phyloP scores from a whole-genome alignment of 169 alveolate genomes.

The Plasmodium gonderi region DNA sequence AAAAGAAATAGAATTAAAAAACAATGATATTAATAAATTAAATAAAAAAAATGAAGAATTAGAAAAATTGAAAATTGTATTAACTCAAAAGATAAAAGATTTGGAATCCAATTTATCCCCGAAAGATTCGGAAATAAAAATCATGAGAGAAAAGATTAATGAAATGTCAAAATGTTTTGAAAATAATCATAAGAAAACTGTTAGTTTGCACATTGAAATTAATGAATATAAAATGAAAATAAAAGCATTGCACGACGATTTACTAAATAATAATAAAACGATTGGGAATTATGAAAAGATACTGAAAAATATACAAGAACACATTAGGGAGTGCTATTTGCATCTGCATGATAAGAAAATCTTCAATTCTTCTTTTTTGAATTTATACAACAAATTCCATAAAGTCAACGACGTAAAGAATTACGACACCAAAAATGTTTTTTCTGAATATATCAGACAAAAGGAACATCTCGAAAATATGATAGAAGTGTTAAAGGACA shows the following conservation, averaged over 20 bases:
- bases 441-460: constrained; percentile 66
- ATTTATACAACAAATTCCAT: constrained; percentile 62
- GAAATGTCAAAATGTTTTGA: constrained; percentile 75
- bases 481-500: constrained; percentile 61
- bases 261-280: constrained; percentile 52
- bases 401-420: constrained; percentile 64
- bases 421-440: constrained; percentile 69
- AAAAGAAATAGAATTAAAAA: constrained; percentile 51
- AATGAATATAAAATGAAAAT: constrained; percentile 72
- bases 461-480: constrained; percentile 68
- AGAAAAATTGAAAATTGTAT: constrained; percentile 63
- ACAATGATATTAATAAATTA: constrained; percentile 25
- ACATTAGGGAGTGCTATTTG: constrained; percentile 65
- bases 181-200: constrained; percentile 70
- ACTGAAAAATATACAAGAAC: constrained; percentile 63
- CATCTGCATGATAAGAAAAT: constrained; percentile 72
- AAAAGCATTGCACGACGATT: constrained; percentile 64
- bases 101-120: constrained; percentile 68
- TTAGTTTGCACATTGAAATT: constrained; percentile 63
- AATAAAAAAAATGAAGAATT: constrained; percentile 60
- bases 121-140: constrained; percentile 70
- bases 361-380: constrained; percentile 64
- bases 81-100: constrained; percentile 58
- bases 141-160: constrained; percentile 62
- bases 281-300: constrained; percentile 68